Percentiles rank a stretch among this genome's conserved stretches.
phyloP scores from a whole-genome alignment of 2,329 filamentous ascomycete species.

The Colletotrichum higginsianum region DNA sequence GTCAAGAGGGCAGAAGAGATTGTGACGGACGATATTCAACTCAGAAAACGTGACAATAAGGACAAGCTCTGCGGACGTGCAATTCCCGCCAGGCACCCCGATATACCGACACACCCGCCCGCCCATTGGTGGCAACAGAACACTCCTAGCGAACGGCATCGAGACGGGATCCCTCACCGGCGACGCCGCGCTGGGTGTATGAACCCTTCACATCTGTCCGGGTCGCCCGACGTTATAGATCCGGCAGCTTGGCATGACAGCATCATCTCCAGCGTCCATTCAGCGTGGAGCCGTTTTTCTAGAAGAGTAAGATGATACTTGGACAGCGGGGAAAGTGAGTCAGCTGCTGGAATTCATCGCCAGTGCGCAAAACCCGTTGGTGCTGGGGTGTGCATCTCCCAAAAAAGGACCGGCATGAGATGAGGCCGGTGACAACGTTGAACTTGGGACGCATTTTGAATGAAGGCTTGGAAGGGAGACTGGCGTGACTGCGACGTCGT shows the following conservation, averaged over 20 bases:
- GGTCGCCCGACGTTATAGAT: neutral
- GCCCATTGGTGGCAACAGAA: no score
- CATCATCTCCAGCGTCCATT: neutral
- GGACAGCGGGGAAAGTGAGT: neutral
- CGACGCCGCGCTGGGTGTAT: no score
- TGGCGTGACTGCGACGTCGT: constrained; percentile 26
- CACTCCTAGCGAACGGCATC: neutral
- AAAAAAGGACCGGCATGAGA: constrained; percentile 11
- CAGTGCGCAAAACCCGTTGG: neutral
- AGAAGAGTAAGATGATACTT: neutral
- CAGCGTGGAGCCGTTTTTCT: neutral
- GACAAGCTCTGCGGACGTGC: neutral
- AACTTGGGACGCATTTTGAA: constrained; percentile 1
- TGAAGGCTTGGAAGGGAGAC: neutral
- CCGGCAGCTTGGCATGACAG: constrained; percentile 9
- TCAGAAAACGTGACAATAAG: no score
- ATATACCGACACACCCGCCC: neutral
- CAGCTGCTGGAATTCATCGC: neutral
- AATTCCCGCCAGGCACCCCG: neutral
- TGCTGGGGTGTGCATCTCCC: neutral
- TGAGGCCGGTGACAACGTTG: constrained; percentile 3
- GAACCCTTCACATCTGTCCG: neutral
- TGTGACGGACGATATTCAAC: neutral
- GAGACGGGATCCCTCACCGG: neutral
- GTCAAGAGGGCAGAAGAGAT: neutral